Conservation (phyloP, 2,329 filamentous ascomycete species). For the Colletotrichum chrysophilum region DNA sequence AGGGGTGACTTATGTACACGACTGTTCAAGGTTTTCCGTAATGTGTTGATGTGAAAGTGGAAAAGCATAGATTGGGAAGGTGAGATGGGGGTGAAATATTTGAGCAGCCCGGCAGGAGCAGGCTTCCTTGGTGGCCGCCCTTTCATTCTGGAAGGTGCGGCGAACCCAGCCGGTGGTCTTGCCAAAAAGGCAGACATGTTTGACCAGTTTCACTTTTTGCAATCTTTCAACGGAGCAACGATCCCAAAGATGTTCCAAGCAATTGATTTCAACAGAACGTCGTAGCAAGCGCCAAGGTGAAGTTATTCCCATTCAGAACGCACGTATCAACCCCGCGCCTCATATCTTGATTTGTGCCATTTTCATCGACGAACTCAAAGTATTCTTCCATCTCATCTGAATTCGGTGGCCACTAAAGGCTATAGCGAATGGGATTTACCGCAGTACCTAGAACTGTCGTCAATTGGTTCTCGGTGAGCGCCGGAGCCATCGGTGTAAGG, state of each 20-base stretch:
- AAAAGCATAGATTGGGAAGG: not conserved
- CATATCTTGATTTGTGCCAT: not conserved
- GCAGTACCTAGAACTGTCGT: not conserved
- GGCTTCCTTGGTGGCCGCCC: not conserved
- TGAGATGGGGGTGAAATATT: not conserved
- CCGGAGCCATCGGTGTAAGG: not conserved
- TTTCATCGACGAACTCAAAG: not conserved
- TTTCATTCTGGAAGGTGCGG: not conserved
- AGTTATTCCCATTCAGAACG: not conserved
- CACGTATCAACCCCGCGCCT: not conserved
- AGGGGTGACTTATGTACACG: not conserved
- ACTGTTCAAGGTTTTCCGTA: not conserved
- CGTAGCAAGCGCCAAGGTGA: not conserved
- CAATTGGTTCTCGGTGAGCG: not conserved
- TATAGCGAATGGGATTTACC: not conserved
- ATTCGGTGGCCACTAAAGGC: not conserved
- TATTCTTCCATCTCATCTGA: not conserved
- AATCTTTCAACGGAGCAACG: not conserved
- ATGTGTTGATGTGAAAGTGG: not conserved
- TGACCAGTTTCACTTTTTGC: not conserved
- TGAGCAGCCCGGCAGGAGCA: not conserved
- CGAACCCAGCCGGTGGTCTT: not conserved
- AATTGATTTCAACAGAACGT: not conserved
- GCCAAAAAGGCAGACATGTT: not conserved
- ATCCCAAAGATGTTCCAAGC: not conserved